A percentile compares a stretch with the other conserved stretches of the same genome.
Conservation (phyloP, 140 eudicot genomes). For the Stevia rebaudiana region DNA sequence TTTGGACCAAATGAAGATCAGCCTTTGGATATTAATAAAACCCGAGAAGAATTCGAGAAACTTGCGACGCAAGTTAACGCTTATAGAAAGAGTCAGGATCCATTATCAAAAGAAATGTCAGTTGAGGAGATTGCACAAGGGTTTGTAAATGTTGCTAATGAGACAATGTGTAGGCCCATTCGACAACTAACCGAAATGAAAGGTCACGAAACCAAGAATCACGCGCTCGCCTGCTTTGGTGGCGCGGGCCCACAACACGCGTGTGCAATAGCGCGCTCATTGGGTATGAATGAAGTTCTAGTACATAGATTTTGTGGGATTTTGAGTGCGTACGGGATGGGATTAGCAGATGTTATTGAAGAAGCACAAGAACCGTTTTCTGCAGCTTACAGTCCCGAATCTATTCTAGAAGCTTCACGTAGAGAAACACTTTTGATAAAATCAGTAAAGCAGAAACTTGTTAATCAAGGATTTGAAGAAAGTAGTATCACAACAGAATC, state of each 20-base stretch:
- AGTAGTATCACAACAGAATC: slow-evolving; percentile 60
- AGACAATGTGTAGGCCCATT: slow-evolving; percentile 99
- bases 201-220: slow-evolving; percentile 94
- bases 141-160: slow-evolving; percentile 89
- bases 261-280: slow-evolving; percentile 91
- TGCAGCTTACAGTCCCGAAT: slow-evolving; percentile 61
- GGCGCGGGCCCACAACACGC: slow-evolving; percentile 99
- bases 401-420: slow-evolving; percentile 64
- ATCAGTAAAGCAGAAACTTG: slow-evolving; percentile 58
- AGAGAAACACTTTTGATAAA: slow-evolving; percentile 56
- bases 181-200: slow-evolving; percentile 96
- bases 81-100: slow-evolving; percentile 73
- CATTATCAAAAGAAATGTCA: slow-evolving; percentile 68
- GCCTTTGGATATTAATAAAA: slow-evolving; percentile 62
- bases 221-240: slow-evolving; percentile 96
- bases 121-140: slow-evolving; percentile 94
- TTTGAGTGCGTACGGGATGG: slow-evolving; percentile 92
- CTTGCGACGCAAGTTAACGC: slow-evolving; percentile 69
- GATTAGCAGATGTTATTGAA: slow-evolving; percentile 95
- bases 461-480: slow-evolving; percentile 68
- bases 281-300: slow-evolving; percentile 92
- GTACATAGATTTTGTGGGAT: slow-evolving; percentile 92
- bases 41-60: slow-evolving; percentile 64
- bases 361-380: slow-evolving; percentile 93
- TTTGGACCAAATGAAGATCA: slow-evolving; percentile 93